Evolutionary conservation across 2,329 filamentous ascomycete species (phyloP).

Genomic region (Aspergillus tamarii): DNA sequence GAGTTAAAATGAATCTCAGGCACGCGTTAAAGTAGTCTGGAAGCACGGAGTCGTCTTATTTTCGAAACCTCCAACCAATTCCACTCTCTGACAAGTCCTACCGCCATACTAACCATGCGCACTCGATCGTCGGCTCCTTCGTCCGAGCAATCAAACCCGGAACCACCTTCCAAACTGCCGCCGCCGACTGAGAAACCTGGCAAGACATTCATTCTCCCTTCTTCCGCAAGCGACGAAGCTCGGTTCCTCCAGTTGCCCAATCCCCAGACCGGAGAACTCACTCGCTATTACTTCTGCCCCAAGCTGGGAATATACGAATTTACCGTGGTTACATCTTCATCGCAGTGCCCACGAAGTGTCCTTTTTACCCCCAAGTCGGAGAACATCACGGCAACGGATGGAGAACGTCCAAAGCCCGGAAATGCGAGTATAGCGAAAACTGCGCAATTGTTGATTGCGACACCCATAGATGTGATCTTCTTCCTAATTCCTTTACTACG

Average conservation of each 20-base stretch:
- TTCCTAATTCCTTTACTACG: slow-evolving; percentile 74
- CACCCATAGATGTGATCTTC: slow-evolving; percentile 82
- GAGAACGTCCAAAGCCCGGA: slow-evolving; percentile 46
- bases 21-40: neutral
- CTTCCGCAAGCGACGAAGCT: slow-evolving; percentile 53
- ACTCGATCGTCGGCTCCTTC: slow-evolving; percentile 31
- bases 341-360: slow-evolving; percentile 57
- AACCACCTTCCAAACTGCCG: slow-evolving; percentile 27
- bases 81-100: too few species aligned
- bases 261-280: slow-evolving; percentile 53
- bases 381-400: slow-evolving; percentile 4
- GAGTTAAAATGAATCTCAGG: neutral
- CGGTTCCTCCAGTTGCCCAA: slow-evolving; percentile 60
- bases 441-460: slow-evolving; percentile 80
- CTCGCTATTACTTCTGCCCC: slow-evolving; percentile 63
- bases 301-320: slow-evolving; percentile 64
- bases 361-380: slow-evolving; percentile 49
- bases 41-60: too few species aligned
- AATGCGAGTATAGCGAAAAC: slow-evolving; percentile 63
- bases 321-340: slow-evolving; percentile 57
- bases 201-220: slow-evolving; percentile 63
- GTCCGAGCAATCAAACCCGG: slow-evolving; percentile 19
- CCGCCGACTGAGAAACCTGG: slow-evolving; percentile 32
- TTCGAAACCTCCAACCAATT: neutral
- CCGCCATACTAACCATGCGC: slow-evolving; percentile 9